Evolutionary conservation across 2,329 filamentous ascomycete genomes (phyloP).

Genomic region (Scytalidium lignicola): DNA sequence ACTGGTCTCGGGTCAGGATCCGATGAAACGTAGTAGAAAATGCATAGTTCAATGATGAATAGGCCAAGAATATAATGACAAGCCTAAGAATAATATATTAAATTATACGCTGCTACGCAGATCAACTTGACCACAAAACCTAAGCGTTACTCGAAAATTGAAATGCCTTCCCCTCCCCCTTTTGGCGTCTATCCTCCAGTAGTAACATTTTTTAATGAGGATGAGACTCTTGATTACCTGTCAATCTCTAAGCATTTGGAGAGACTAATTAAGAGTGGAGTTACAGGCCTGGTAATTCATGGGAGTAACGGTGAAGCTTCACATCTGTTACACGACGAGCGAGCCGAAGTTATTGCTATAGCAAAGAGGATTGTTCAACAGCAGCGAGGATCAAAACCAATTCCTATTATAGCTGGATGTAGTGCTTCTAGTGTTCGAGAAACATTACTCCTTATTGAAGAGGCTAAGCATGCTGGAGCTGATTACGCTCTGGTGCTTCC

Average conservation of each 20-base stretch:
- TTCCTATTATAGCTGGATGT: conserved; percentile 62
- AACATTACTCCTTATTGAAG: conserved; percentile 59
- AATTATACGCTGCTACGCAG: too few species aligned
- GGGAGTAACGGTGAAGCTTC: conserved; percentile 72
- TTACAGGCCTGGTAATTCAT: conserved; percentile 63
- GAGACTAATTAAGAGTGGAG: conserved; percentile 56
- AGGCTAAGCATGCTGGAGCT: conserved; percentile 59
- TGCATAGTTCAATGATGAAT: too few species aligned
- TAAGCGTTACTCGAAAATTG: too few species aligned
- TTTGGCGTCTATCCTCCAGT: conserved; percentile 56
- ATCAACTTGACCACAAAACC: too few species aligned
- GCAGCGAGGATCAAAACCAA: conserved; percentile 47
- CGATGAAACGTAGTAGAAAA: conserved; percentile 35
- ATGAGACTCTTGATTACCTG: conserved; percentile 50
- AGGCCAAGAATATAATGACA: too few species aligned
- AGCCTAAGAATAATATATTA: too few species aligned
- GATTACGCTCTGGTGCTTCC: conserved; percentile 65
- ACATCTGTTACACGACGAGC: conserved; percentile 62
- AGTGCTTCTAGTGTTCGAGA: conserved; percentile 64
- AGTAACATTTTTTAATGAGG: conserved; percentile 54
- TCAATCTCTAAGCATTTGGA: conserved; percentile 47
- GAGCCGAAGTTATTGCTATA: conserved; percentile 51
- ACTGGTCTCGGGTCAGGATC: too few species aligned
- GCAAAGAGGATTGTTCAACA: conserved; percentile 50
- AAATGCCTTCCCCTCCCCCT: conserved; percentile 12